Evolutionary conservation across 768 basidiomycete genomes (phyloP).

Genomic region (Kwoniella pini): DNA sequence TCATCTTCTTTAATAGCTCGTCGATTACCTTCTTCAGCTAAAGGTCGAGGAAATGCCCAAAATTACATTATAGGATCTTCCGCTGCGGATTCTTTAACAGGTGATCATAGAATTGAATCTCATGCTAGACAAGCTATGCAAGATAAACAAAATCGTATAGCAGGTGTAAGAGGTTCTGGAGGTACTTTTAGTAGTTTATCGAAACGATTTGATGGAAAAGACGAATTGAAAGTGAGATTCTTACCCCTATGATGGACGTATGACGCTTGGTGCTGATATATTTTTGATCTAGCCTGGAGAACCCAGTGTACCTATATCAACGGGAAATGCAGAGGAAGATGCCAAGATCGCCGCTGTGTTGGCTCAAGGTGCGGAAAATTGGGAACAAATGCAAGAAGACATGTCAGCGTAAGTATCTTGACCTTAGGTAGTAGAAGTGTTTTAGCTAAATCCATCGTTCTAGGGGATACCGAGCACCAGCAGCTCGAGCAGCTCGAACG

Average conservation of each 20-base stretch:
- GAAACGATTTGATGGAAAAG: slow-evolving; percentile 84
- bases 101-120: slow-evolving; percentile 55
- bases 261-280: no score
- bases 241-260: no score
- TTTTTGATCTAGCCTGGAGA: slow-evolving; percentile 11
- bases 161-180: slow-evolving; percentile 29
- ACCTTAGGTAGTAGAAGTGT: no score
- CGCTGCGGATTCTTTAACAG: slow-evolving; percentile 61
- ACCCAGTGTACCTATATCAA: slow-evolving; percentile 30
- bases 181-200: slow-evolving; percentile 61
- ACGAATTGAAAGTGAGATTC: slow-evolving; percentile 58
- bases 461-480: slow-evolving; percentile 17
- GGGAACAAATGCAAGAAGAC: slow-evolving; percentile 99
- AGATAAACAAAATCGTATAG: slow-evolving; percentile 36
- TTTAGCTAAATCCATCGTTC: not conserved
- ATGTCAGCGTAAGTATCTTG: slow-evolving; percentile 99
- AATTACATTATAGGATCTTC: slow-evolving; percentile 55
- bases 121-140: slow-evolving; percentile 43
- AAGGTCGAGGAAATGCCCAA: slow-evolving; percentile 55
- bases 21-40: slow-evolving; percentile 70
- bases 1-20: slow-evolving; percentile 93
- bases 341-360: slow-evolving; percentile 99
- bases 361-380: slow-evolving; percentile 86
- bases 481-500: slow-evolving; percentile 17
- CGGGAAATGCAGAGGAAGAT: slow-evolving; percentile 72